Percentiles rank a stretch among this genome's conserved stretches.
phyloP scores from a whole-genome alignment of 768 basidiomycete species.

The Lyophyllum decastes region DNA sequence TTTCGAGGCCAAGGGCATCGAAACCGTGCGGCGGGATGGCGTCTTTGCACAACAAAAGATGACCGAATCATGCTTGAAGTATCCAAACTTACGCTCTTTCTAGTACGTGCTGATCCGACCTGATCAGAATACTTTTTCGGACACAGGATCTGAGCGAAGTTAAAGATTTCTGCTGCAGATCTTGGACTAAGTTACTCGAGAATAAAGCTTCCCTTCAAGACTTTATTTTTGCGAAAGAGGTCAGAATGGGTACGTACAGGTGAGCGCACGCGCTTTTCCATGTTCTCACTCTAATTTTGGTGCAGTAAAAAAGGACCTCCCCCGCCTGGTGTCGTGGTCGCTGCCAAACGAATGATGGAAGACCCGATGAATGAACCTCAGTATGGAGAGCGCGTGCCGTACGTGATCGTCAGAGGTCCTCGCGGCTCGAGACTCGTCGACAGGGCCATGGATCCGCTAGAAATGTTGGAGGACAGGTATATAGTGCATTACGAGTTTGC shows the following conservation, averaged over 20 bases:
- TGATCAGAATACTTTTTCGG: conserved; percentile 80
- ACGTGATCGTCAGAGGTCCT: conserved; percentile 75
- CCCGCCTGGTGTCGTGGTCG: conserved; percentile 90
- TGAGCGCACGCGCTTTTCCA: conserved; percentile 26
- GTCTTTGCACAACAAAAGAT: conserved; percentile 91
- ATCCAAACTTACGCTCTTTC: conserved; percentile 17
- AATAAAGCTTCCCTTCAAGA: conserved; percentile 86
- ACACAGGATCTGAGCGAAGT: conserved; percentile 87
- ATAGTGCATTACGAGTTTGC: background rate
- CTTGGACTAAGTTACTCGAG: conserved; percentile 84
- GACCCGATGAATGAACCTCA: conserved; percentile 86
- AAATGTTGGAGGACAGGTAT: conserved; percentile 67
- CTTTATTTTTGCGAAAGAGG: conserved; percentile 94
- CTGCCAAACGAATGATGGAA: conserved; percentile 67
- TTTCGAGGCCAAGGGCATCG: conserved; percentile 98
- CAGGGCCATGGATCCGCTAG: conserved; percentile 72
- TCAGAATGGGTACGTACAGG: conserved; percentile 93
- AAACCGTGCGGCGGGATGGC: conserved; percentile 93
- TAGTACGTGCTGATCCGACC: background rate
- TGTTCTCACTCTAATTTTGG: background rate
- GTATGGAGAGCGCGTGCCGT: conserved; percentile 92
- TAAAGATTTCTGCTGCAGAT: conserved; percentile 82
- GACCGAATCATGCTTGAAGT: conserved; percentile 90
- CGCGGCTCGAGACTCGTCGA: conserved; percentile 70
- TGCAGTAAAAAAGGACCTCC: conserved; percentile 80